Evolutionary conservation across 306 rosid species (phyloP).

Genomic region (Rosa chinensis): DNA sequence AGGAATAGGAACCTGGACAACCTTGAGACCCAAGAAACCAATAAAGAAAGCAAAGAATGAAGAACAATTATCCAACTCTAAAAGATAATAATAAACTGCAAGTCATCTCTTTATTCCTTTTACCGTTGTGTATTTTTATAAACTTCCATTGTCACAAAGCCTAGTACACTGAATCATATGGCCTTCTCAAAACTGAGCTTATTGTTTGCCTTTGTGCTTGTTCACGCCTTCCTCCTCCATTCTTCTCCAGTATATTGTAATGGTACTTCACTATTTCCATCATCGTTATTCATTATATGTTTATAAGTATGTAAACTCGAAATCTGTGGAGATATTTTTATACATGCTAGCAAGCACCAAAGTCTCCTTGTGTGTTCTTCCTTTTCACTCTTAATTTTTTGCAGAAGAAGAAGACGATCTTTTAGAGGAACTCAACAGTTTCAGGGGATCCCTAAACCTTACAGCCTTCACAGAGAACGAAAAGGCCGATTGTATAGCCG

Average conservation of each 20-base stretch:
- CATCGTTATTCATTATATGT: too few relatives aligned
- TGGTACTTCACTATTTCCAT: neutral
- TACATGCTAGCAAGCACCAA: neutral
- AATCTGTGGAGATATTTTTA: too few relatives aligned
- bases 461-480: neutral
- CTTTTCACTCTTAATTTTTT: too few relatives aligned
- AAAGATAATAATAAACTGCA: neutral
- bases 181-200: neutral
- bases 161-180: neutral
- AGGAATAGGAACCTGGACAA: neutral
- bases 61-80: neutral
- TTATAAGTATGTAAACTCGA: too few relatives aligned
- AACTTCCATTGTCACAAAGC: neutral
- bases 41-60: constrained; percentile 5
- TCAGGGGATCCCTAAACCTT: constrained; percentile 2
- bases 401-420: constrained; percentile 19
- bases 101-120: constrained; percentile 7
- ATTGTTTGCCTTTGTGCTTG: neutral
- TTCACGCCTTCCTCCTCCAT: neutral
- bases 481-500: constrained; percentile 9
- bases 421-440: constrained; percentile 10
- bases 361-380: neutral
- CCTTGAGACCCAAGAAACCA: constrained; percentile 12
- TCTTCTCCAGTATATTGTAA: constrained; percentile 12
- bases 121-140: neutral